Conservation (phyloP, 2,329 filamentous ascomycete species). For the Diaporthe sp. region DNA sequence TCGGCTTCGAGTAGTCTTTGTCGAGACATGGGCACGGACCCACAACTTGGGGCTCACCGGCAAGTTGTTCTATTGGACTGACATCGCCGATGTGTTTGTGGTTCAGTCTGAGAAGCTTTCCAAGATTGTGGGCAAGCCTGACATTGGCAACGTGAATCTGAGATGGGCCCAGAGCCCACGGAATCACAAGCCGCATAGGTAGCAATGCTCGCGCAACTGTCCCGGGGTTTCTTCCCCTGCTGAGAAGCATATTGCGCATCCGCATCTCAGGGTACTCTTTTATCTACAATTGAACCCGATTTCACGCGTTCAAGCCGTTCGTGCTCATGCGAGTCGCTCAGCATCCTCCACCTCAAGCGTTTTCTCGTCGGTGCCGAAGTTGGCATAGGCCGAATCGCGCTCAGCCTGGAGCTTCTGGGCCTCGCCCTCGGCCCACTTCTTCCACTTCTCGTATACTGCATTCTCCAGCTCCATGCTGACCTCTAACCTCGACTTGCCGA, state of each 20-base stretch:
- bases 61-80: slow-evolving; percentile 74
- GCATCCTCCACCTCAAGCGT: slow-evolving; percentile 40
- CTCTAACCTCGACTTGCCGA: slow-evolving; percentile 82
- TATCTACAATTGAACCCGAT: neutral
- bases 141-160: slow-evolving; percentile 44
- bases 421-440: slow-evolving; percentile 76
- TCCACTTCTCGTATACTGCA: slow-evolving; percentile 85
- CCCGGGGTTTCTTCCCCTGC: neutral
- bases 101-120: slow-evolving; percentile 84
- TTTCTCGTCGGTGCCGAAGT: slow-evolving; percentile 55
- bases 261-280: neutral
- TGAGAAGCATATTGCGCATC: neutral
- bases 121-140: slow-evolving; percentile 55
- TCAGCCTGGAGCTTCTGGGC: slow-evolving; percentile 57
- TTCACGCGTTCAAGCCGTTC: neutral
- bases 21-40: slow-evolving; percentile 94
- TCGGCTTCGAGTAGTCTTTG: slow-evolving; percentile 82
- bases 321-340: slow-evolving; percentile 28
- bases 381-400: slow-evolving; percentile 58
- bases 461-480: slow-evolving; percentile 88
- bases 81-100: slow-evolving; percentile 81
- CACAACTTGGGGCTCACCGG: slow-evolving; percentile 87
- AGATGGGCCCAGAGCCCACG: slow-evolving; percentile 24
- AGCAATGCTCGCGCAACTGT: neutral
- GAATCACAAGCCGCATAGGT: neutral